Evolutionary conservation across 2,329 filamentous ascomycete species (phyloP).

Genomic region (Didymella segeticola): DNA sequence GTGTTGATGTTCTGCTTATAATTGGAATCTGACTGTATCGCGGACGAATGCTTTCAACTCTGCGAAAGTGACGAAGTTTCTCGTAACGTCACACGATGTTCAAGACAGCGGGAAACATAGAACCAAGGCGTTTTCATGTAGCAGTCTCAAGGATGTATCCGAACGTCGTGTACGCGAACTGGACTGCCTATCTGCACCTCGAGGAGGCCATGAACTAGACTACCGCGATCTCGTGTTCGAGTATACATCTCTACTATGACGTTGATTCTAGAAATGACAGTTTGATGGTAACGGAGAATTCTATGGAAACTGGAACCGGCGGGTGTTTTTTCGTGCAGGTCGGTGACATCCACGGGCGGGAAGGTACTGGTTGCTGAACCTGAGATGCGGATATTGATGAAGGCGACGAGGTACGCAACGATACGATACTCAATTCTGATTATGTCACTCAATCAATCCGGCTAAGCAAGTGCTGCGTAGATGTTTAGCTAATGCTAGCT

Average conservation of each 20-base stretch:
- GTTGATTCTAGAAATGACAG: slow-evolving; percentile 1
- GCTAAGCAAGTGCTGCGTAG: neutral
- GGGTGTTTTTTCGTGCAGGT: neutral
- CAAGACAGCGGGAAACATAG: slow-evolving; percentile 7
- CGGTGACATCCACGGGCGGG: neutral
- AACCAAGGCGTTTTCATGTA: neutral
- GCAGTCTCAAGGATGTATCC: slow-evolving; percentile 5
- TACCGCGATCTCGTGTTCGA: neutral
- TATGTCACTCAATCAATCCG: neutral
- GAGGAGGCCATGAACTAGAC: neutral
- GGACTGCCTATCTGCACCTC: slow-evolving; percentile 7
- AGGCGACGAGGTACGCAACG: neutral
- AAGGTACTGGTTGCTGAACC: neutral
- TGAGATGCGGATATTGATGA: neutral
- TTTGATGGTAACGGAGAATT: neutral
- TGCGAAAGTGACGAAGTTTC: neutral
- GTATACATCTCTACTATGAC: neutral
- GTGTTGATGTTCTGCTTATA: no score
- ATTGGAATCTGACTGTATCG: no score
- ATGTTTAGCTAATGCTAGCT: neutral
- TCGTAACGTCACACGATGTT: slow-evolving; percentile 2
- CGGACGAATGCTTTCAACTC: neutral
- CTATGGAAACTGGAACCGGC: neutral
- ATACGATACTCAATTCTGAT: neutral
- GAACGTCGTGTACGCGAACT: slow-evolving; percentile 1